These are phyloP conservation scores for Trichosporon asahii DNA, from an alignment of 1,284 basidiomycete genomes.

Conservation along the genomic window DNA sequence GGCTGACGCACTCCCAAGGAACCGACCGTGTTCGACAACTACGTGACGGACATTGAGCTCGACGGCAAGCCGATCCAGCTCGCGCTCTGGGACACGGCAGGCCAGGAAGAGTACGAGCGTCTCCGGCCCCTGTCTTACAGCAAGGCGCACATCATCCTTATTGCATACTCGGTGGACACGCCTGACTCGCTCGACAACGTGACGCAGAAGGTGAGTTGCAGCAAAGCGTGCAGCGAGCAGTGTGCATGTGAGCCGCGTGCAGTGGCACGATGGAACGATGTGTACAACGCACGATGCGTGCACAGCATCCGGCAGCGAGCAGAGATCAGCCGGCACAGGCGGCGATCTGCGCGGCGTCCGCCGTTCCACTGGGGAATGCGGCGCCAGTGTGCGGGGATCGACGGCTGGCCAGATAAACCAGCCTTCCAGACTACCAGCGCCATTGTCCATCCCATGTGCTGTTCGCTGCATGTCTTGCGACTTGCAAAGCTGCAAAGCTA, in stretches of 20 bases:
- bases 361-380: background rate
- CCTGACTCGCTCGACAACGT: conserved; percentile 97
- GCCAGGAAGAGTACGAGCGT: conserved; percentile 96
- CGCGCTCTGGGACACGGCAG: conserved; percentile 67
- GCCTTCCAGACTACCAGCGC: no score
- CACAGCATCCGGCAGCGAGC: background rate
- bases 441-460: no score
- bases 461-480: no score
- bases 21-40: conserved; percentile 92
- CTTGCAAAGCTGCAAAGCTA: no score
- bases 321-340: background rate
- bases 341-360: background rate
- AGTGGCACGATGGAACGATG: background rate
- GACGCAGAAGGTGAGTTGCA: conserved; percentile 67
- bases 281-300: background rate
- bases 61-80: conserved; percentile 83
- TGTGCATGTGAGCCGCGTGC: background rate
- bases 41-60: conserved; percentile 93
- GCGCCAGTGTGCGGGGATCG: background rate
- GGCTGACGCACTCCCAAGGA: conserved; percentile 25
- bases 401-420: background rate
- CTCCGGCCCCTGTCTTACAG: conserved; percentile 94
- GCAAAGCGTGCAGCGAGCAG: background rate
- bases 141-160: conserved; percentile 96
- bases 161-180: conserved; percentile 93